Conservation (phyloP, 345 rosid species). For the Gossypium thurberi region DNA sequence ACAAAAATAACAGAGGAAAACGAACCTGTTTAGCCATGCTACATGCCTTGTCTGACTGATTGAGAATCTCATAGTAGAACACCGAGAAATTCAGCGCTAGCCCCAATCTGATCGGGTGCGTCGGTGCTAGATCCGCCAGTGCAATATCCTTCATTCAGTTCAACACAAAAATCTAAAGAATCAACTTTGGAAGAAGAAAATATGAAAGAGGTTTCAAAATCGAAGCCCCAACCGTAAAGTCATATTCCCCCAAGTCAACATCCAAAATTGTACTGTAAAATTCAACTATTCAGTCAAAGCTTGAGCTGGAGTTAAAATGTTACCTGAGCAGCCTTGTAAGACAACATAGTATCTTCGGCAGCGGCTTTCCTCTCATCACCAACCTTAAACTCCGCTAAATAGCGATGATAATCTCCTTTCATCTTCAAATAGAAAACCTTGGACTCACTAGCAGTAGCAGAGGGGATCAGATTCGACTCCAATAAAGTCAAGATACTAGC, state of each 20-base stretch:
- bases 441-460: slow-evolving; percentile 67
- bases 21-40: slow-evolving; percentile 90
- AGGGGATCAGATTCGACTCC: slow-evolving; percentile 68
- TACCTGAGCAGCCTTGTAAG: slow-evolving; percentile 96
- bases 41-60: slow-evolving; percentile 85
- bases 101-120: slow-evolving; percentile 87
- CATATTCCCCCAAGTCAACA: not conserved
- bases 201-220: not conserved
- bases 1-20: not conserved
- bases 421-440: slow-evolving; percentile 91
- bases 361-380: slow-evolving; percentile 89
- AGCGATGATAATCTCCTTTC: slow-evolving; percentile 94
- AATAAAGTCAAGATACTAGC: slow-evolving; percentile 56
- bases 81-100: slow-evolving; percentile 84
- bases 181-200: not conserved
- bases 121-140: slow-evolving; percentile 69
- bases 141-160: slow-evolving; percentile 52
- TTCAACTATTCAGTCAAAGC: not conserved
- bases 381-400: slow-evolving; percentile 82
- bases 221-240: slow-evolving; percentile 5
- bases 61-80: slow-evolving; percentile 86
- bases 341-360: slow-evolving; percentile 86
- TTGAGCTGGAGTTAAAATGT: not conserved
- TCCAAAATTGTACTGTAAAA: not conserved
- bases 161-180: not conserved